Evolutionary conservation across 331 rosid genomes (phyloP), one percentile per base, ranked within the genome.

Genomic region (Phaseolus coccineus): DNA sequence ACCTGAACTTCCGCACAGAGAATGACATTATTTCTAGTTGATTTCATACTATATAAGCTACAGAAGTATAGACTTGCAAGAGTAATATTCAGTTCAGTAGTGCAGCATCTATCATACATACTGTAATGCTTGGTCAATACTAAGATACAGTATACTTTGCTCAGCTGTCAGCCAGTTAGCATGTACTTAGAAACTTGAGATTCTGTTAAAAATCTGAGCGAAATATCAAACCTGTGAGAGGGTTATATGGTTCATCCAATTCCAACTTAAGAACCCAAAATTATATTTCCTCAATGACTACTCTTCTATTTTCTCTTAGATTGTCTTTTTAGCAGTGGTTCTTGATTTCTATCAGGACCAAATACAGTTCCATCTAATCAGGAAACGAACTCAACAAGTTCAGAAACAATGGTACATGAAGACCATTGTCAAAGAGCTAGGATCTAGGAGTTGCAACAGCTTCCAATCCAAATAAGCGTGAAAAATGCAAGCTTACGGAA

Each of bases 401-500:
- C 30, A 13, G 24, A 37, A 22, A 35, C 28, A 48, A 53, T 22
- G 33, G 57, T 40, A 40, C 11, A 40, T 40, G 11, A 40, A 40
- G 3, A 40, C 46, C 11, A 40, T 40, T 40, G 46, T 40, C 46
- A 40, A 40, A 40, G 46, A 40, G 8, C 46, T 8, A 40, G 12
- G 46, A 40, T 8, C 3, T 40, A 40, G 12, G 12, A 39, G 12
- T 40, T 40, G 7, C 46, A 40, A 40, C 46, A 40, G 8, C 46
- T 40, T 40, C 46, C 12, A 40, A 40, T 8, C 3, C 9, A 40
- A 40, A 40, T 40, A 40, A 40, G 12, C 9, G 8, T 40, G 46
- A 40, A 8, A 40, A 40, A 50, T 69, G 51, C 57, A 76, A 68
- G 77, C 64, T 27, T 48, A 47, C 73, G 4, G 37, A 72, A 65